phyloP scores from a whole-genome alignment of 2,329 filamentous ascomycete genomes.

The Tolypocladium sp. region DNA sequence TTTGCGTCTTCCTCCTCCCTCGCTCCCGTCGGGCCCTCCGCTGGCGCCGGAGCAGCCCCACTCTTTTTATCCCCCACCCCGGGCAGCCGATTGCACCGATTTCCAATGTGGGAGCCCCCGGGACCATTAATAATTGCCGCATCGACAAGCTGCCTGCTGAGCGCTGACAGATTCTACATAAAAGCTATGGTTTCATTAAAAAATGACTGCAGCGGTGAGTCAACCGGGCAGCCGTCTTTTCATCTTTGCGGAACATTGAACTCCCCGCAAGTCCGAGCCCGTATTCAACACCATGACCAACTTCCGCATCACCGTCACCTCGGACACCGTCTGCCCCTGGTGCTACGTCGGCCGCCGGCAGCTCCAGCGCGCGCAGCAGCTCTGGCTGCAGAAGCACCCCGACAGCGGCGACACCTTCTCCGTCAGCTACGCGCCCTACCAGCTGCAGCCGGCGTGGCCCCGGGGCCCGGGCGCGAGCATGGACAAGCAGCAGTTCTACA shows the following conservation, averaged over 20 bases:
- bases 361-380: conserved; percentile 34
- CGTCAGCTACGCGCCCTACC: conserved; percentile 35
- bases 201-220: not conserved
- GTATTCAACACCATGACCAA: conserved; percentile 44
- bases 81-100: not conserved
- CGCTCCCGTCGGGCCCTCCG: not conserved
- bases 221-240: not conserved
- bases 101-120: not conserved
- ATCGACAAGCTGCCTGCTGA: not conserved
- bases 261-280: not conserved
- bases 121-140: not conserved
- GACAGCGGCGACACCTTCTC: conserved; percentile 49
- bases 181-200: not conserved
- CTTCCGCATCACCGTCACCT: conserved; percentile 35
- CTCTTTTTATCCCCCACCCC: not conserved
- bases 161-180: not conserved
- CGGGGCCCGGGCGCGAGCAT: conserved; percentile 19
- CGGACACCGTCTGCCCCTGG: conserved; percentile 43
- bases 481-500: conserved; percentile 28
- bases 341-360: conserved; percentile 40
- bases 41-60: not conserved
- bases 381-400: conserved; percentile 29
- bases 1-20: not conserved
- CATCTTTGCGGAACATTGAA: not conserved
- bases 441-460: conserved; percentile 28